phyloP scores from a whole-genome alignment of 305 asterid species.

The Solanum hybrid region DNA sequence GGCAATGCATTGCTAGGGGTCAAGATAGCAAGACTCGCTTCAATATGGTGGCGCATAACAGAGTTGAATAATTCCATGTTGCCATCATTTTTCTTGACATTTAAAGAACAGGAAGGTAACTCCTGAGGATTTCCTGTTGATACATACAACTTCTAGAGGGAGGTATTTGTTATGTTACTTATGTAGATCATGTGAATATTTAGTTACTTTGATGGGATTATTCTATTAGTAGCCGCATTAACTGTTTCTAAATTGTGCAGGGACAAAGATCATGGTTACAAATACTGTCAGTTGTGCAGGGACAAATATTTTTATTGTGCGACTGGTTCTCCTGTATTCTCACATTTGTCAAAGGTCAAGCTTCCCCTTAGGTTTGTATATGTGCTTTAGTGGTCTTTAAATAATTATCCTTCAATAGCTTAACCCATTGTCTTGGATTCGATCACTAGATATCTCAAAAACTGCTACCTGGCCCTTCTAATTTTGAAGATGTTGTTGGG shows the following conservation, averaged over 20 bases:
- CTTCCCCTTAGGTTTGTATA: background rate
- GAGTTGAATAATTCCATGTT: background rate
- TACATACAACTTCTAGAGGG: background rate
- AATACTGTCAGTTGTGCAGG: background rate
- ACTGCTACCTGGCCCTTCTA: background rate
- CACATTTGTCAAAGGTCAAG: background rate
- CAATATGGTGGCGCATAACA: background rate
- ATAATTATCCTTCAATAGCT: background rate
- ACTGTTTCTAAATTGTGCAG: background rate
- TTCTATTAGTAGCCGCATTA: background rate
- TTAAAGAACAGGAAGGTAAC: background rate
- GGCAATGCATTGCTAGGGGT: background rate
- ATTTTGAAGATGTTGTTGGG: background rate
- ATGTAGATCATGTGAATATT: background rate
- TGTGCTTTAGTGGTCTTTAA: background rate
- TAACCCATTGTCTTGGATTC: background rate
- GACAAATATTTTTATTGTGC: background rate
- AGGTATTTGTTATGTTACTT: background rate
- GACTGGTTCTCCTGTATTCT: background rate
- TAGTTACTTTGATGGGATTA: background rate
- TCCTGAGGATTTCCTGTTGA: background rate
- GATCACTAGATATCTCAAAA: background rate
- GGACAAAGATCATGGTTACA: background rate
- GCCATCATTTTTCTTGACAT: background rate
- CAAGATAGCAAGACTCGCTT: background rate